These are phyloP conservation scores for Sphagnum contortum DNA, from an alignment of 225 moss, liverwort and hornwort species.

Conservation along the genomic window DNA sequence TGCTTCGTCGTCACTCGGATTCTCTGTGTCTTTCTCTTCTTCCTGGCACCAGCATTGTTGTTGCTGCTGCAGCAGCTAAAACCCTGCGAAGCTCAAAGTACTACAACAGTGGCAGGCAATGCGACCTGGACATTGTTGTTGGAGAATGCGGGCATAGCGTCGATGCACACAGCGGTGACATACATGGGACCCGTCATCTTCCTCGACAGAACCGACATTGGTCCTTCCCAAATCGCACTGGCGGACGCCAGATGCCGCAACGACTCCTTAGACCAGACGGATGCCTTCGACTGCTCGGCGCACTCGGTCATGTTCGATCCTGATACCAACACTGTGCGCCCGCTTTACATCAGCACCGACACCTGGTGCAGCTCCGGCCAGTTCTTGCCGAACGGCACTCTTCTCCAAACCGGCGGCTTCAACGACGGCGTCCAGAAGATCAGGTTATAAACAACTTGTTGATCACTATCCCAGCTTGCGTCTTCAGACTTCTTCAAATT, in stretches of 20 bases:
- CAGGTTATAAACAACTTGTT: slow-evolving; percentile 9
- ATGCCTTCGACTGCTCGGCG: slow-evolving; percentile 51
- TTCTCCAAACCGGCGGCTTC: slow-evolving; percentile 76
- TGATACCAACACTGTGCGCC: slow-evolving; percentile 28
- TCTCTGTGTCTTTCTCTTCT: no score
- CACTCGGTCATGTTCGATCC: slow-evolving; percentile 76
- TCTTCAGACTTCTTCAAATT: neutral
- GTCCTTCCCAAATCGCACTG: slow-evolving; percentile 52
- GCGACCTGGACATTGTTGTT: slow-evolving; percentile 62
- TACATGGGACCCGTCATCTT: slow-evolving; percentile 62
- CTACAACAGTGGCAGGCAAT: neutral
- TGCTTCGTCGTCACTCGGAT: no score
- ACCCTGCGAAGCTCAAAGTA: no score
- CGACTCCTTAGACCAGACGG: slow-evolving; percentile 15
- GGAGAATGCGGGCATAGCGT: slow-evolving; percentile 62
- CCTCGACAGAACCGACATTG: slow-evolving; percentile 63
- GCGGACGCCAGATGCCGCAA: slow-evolving; percentile 34
- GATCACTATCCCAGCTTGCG: neutral
- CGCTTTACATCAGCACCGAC: slow-evolving; percentile 50
- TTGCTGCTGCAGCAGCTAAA: no score
- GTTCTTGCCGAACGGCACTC: slow-evolving; percentile 62
- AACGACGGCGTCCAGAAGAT: slow-evolving; percentile 53
- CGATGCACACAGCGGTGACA: slow-evolving; percentile 78
- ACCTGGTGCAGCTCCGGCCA: slow-evolving; percentile 82
- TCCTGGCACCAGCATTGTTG: no score